Conservation (phyloP, 2,329 filamentous ascomycete genomes). For the Diplodia mutila region DNA sequence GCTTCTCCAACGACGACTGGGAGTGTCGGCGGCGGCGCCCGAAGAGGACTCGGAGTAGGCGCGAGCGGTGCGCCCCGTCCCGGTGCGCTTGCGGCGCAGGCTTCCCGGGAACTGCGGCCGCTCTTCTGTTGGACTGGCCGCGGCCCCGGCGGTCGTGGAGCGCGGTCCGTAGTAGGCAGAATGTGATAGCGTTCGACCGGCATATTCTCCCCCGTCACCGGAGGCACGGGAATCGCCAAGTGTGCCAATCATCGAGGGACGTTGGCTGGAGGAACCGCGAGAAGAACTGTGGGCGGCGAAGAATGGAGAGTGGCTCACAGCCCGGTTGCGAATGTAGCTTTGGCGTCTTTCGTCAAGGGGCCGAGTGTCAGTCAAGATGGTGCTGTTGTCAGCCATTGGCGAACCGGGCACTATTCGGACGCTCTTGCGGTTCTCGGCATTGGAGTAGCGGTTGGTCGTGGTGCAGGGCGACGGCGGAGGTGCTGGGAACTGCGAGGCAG, state of each 20-base stretch:
- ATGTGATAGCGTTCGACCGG: background rate
- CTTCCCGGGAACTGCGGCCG: slow-evolving; percentile 4
- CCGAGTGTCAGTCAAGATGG: slow-evolving; percentile 38
- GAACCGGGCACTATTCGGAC: slow-evolving; percentile 43
- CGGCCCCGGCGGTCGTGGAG: background rate
- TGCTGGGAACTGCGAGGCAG: slow-evolving; percentile 44
- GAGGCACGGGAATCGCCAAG: slow-evolving; percentile 4
- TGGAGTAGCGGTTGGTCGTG: slow-evolving; percentile 29
- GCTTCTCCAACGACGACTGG: background rate
- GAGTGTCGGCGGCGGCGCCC: background rate
- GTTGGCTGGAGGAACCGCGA: slow-evolving; percentile 35
- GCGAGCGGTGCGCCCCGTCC: slow-evolving; percentile 7
- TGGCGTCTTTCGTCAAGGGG: slow-evolving; percentile 46
- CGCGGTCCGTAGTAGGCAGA: background rate
- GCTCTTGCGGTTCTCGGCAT: slow-evolving; percentile 37
- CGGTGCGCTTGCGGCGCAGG: slow-evolving; percentile 22
- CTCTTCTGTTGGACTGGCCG: background rate
- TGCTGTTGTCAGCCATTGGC: slow-evolving; percentile 39
- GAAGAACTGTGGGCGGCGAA: slow-evolving; percentile 41
- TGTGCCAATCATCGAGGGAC: slow-evolving; percentile 22
- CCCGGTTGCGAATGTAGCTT: slow-evolving; percentile 49
- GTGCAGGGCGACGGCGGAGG: slow-evolving; percentile 34
- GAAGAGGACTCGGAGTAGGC: slow-evolving; percentile 19
- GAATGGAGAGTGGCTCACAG: slow-evolving; percentile 44
- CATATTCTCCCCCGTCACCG: background rate